Percentiles rank a stretch among this genome's conserved stretches.
Conservation (phyloP, 2,329 filamentous ascomycete genomes). For the Xylariales sp. region DNA sequence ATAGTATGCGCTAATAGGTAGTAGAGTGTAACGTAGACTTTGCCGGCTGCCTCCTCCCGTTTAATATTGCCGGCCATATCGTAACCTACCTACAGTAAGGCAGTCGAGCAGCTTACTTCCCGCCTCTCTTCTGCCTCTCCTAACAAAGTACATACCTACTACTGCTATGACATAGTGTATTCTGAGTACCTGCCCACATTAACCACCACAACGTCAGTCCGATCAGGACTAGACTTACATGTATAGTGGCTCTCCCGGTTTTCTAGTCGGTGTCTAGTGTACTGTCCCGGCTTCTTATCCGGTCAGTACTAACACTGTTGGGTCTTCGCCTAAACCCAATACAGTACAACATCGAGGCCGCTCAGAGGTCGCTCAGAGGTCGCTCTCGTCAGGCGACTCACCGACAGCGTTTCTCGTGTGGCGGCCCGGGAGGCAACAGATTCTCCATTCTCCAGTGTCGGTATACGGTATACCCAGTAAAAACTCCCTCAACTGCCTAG, state of each 20-base stretch:
- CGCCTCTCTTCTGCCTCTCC: no score
- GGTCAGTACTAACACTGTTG: conserved; percentile 20
- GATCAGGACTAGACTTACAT: background rate
- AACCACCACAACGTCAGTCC: no score
- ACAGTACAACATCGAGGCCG: conserved; percentile 10
- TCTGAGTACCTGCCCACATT: no score
- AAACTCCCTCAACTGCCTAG: no score
- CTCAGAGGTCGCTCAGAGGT: background rate
- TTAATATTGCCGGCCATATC: background rate
- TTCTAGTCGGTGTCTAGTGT: conserved; percentile 15
- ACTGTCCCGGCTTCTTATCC: conserved; percentile 27
- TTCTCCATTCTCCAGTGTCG: background rate
- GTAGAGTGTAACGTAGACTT: background rate
- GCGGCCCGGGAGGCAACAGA: background rate
- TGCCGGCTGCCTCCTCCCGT: background rate
- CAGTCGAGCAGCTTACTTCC: no score
- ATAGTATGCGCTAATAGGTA: no score
- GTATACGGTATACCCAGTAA: no score
- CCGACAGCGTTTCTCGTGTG: conserved; percentile 21
- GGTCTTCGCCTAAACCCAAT: conserved; percentile 20
- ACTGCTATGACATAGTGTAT: no score
- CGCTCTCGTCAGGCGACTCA: conserved; percentile 10
- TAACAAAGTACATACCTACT: no score
- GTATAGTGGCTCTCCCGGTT: conserved; percentile 1
- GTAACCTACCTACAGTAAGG: no score